Percentiles rank a stretch among this genome's conserved stretches.
These are phyloP conservation scores for Euphorbia peplus DNA, from an alignment of 345 rosid species.

Conservation along the genomic window DNA sequence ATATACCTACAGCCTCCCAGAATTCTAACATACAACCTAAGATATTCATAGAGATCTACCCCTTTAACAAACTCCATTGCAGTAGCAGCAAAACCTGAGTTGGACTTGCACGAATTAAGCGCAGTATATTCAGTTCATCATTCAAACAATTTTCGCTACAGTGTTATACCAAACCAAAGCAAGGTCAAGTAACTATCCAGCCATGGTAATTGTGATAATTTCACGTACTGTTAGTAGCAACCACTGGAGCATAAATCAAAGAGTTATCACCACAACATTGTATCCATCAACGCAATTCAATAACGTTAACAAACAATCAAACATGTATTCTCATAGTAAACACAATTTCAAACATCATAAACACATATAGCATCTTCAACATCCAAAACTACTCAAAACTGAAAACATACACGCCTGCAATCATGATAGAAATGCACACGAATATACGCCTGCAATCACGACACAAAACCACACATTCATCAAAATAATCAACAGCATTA, in stretches of 20 bases:
- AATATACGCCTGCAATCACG: background rate
- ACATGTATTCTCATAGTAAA: background rate
- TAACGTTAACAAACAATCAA: background rate
- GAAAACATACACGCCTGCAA: background rate
- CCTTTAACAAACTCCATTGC: no score
- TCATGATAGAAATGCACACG: background rate
- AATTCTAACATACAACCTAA: no score
- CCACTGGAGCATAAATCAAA: background rate
- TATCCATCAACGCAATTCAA: background rate
- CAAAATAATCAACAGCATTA: background rate
- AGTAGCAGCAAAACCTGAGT: background rate
- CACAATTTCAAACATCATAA: background rate
- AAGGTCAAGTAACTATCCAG: background rate
- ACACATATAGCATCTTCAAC: background rate
- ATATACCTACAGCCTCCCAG: no score
- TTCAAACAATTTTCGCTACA: background rate
- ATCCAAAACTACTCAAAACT: background rate
- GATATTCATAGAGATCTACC: no score
- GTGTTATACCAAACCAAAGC: background rate
- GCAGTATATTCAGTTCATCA: background rate
- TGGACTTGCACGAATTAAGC: background rate
- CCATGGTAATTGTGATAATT: background rate
- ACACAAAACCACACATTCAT: background rate
- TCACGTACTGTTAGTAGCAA: no score
- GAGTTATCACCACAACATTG: background rate